Percentiles rank a stretch among this genome's conserved stretches.
Evolutionary conservation across 495 filamentous ascomycete species (phyloP).

Genomic region (Penicillium bialowiezense): DNA sequence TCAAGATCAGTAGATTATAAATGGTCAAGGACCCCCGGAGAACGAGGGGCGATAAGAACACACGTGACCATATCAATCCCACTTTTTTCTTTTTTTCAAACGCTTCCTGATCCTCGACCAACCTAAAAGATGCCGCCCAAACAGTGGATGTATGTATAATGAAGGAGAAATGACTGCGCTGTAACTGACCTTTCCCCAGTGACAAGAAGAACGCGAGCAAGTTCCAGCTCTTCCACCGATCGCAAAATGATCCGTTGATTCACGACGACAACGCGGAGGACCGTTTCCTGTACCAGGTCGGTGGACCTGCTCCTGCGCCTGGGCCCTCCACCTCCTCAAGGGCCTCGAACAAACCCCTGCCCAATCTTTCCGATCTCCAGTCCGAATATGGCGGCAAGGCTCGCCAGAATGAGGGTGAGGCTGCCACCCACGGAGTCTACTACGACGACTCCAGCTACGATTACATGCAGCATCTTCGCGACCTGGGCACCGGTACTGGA

Average conservation of each 20-base stretch:
- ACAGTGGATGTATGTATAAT: slow-evolving; percentile 78
- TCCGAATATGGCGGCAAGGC: slow-evolving; percentile 66
- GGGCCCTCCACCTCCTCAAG: slow-evolving; percentile 26
- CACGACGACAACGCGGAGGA: slow-evolving; percentile 79
- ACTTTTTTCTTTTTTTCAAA: slow-evolving; percentile 33
- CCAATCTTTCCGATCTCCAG: slow-evolving; percentile 66
- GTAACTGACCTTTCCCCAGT: slow-evolving; percentile 42
- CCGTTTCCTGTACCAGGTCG: slow-evolving; percentile 67
- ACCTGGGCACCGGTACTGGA: slow-evolving; percentile 62
- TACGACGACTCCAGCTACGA: slow-evolving; percentile 89
- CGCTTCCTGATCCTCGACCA: slow-evolving; percentile 7
- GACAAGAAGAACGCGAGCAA: slow-evolving; percentile 92
- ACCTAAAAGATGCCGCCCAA: slow-evolving; percentile 65
- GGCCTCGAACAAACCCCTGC: slow-evolving; percentile 35
- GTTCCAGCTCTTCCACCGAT: slow-evolving; percentile 91
- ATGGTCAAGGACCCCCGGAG: slow-evolving; percentile 22
- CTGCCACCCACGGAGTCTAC: slow-evolving; percentile 89
- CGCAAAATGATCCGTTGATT: slow-evolving; percentile 94
- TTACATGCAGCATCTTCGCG: slow-evolving; percentile 99
- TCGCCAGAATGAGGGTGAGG: slow-evolving; percentile 91
- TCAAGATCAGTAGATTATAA: slow-evolving; percentile 3
- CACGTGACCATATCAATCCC: slow-evolving; percentile 40
- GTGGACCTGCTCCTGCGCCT: slow-evolving; percentile 33
- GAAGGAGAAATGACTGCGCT: neutral
- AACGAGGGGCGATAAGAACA: slow-evolving; percentile 30